These are phyloP conservation scores for Knufia fluminis DNA, from an alignment of 2,329 filamentous ascomycete genomes.

Conservation along the genomic window DNA sequence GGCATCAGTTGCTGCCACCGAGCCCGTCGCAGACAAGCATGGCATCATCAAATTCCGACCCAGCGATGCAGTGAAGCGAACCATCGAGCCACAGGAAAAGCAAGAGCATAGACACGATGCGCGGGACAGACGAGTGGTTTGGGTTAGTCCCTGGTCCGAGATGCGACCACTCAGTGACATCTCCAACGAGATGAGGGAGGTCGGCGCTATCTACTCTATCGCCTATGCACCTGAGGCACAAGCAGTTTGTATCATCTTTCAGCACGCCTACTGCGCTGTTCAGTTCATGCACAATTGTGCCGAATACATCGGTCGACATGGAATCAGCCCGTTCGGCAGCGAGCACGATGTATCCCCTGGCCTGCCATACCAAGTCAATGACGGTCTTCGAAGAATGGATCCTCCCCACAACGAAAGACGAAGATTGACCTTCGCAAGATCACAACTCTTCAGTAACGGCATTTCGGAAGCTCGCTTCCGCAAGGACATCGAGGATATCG, in stretches of 20 bases:
- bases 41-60: conserved; percentile 22
- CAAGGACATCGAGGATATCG: conserved; percentile 26
- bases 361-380: conserved; percentile 28
- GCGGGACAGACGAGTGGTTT: conserved; percentile 20
- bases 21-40: conserved; percentile 18
- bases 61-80: conserved; percentile 19
- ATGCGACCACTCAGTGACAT: conserved; percentile 20
- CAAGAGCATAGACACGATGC: conserved; percentile 10
- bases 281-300: conserved; percentile 28
- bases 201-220: conserved; percentile 32
- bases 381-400: conserved; percentile 29
- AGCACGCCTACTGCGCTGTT: conserved; percentile 29
- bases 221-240: conserved; percentile 25
- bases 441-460: conserved; percentile 30
- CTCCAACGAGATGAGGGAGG: conserved; percentile 30
- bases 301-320: conserved; percentile 24
- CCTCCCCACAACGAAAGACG: conserved; percentile 31
- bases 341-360: conserved; percentile 26
- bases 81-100: conserved; percentile 8
- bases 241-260: conserved; percentile 31
- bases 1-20: conserved; percentile 24
- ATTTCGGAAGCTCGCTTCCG: conserved; percentile 29
- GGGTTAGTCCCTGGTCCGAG: conserved; percentile 20
- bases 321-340: conserved; percentile 28
- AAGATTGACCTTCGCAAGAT: conserved; percentile 33